A percentile compares a stretch with the other conserved stretches of the same genome.
phyloP scores from a whole-genome alignment of 306 rosid genomes.

The Geum urbanum region DNA sequence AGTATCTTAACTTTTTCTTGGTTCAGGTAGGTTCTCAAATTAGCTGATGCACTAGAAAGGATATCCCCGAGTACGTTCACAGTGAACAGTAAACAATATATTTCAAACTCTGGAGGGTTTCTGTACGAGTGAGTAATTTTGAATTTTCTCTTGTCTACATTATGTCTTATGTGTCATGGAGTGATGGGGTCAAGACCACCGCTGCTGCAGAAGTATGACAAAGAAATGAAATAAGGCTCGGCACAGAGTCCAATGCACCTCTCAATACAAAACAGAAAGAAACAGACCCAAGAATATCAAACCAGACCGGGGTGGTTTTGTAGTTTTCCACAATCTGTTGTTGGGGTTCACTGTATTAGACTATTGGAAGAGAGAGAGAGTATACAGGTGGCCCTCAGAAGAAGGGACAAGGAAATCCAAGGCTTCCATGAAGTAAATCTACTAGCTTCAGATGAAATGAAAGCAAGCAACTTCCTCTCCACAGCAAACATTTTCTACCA shows the following conservation, averaged over 20 bases:
- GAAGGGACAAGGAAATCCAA: slow-evolving; percentile 24
- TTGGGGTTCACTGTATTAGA: slow-evolving; percentile 1
- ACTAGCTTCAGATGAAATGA: background rate
- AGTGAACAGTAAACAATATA: background rate
- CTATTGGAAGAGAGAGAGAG: background rate
- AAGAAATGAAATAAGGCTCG: slow-evolving; percentile 45
- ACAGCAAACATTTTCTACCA: slow-evolving; percentile 25
- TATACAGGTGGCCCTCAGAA: slow-evolving; percentile 21
- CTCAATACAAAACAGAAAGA: slow-evolving; percentile 51
- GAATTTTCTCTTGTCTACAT: background rate
- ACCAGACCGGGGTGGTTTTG: slow-evolving; percentile 41
- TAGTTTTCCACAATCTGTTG: slow-evolving; percentile 22
- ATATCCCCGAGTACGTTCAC: too few relatives aligned
- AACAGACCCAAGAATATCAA: slow-evolving; percentile 53
- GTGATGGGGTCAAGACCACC: slow-evolving; percentile 52
- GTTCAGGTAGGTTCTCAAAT: too few relatives aligned
- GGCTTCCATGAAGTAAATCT: slow-evolving; percentile 26
- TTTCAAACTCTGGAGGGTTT: background rate
- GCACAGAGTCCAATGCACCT: slow-evolving; percentile 60
- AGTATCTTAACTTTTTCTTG: too few relatives aligned
- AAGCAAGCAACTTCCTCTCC: slow-evolving; percentile 21
- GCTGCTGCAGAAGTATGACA: slow-evolving; percentile 57
- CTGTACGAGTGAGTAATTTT: background rate
- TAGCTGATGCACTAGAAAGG: too few relatives aligned
- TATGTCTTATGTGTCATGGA: slow-evolving; percentile 1